These are phyloP conservation scores for Capronia epimyces DNA, from an alignment of 2,329 filamentous ascomycete species.

Conservation along the genomic window DNA sequence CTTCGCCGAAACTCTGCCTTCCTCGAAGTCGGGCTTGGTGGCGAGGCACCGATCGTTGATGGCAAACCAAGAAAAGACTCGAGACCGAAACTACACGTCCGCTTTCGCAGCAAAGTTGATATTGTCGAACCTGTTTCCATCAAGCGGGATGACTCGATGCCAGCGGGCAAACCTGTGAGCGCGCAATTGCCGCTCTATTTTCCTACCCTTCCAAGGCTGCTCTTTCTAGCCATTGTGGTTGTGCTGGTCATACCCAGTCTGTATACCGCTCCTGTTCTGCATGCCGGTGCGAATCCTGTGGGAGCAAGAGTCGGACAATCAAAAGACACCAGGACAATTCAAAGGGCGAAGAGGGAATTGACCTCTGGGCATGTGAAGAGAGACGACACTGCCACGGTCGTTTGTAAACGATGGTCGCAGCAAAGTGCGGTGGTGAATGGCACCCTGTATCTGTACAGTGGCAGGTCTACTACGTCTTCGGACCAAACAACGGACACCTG, in stretches of 20 bases:
- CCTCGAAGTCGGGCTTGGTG: constrained; percentile 27
- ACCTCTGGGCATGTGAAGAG: not conserved
- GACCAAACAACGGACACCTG: constrained; percentile 61
- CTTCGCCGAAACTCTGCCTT: constrained; percentile 25
- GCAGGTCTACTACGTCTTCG: constrained; percentile 54
- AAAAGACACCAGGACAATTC: not conserved
- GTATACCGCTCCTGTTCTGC: constrained; percentile 17
- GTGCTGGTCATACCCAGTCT: constrained; percentile 24
- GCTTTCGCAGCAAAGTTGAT: constrained; percentile 24
- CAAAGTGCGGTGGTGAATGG: constrained; percentile 67
- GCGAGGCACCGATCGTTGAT: constrained; percentile 24
- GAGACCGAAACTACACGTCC: constrained; percentile 21
- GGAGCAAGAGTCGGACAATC: constrained; percentile 7
- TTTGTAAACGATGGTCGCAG: constrained; percentile 62
- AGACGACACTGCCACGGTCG: constrained; percentile 47
- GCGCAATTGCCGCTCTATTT: constrained; percentile 18
- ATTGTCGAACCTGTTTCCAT: constrained; percentile 16
- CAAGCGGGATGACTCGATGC: constrained; percentile 4
- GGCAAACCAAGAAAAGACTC: constrained; percentile 21
- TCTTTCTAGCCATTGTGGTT: constrained; percentile 23
- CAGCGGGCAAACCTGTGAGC: not conserved
- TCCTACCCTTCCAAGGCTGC: constrained; percentile 20
- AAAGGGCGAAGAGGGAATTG: not conserved
- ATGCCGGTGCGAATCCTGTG: constrained; percentile 21
- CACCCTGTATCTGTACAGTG: constrained; percentile 71